Base-by-base conservation (phyloP, 768 basidiomycete species). In the Hygrocybe punicea region DNA sequence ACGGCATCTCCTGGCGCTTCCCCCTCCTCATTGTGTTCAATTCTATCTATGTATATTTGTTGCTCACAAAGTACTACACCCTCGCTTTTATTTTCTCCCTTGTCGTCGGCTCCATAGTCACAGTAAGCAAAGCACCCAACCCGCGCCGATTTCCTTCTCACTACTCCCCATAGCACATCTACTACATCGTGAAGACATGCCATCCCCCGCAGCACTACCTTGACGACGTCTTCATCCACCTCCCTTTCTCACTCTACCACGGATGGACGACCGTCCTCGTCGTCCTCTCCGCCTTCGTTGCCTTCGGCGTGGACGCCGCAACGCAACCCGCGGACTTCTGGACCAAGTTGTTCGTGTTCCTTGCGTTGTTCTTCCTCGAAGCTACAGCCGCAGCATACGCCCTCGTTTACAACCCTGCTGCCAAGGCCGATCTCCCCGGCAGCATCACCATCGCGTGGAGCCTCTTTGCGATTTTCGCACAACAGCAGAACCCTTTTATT, bases 221-320 rank as follows among this genome's bases (percentile, higher is more conserved):
- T 21, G 93, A 96, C 60, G 94, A 97, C 72, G 69, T 95, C 60
- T 94, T 96, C 59, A 81, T 98, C 46, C 94, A 98, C 71, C 84
- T 97, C 16, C 97, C 97, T 2, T 98, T 98, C 82, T 94, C 91
- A 2, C 84, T 98, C 48, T 97, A 89, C 75, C 93, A 97, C 65
- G 95, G 93, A 35, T 93, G 91, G 90, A 89, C 86, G 13, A 91
- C 91, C 53, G 84, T 93, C 58, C 82, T 91, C 51, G 84, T 93
- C 57, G 71, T 94, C 64, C 71, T 94, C 61, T 86, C 89, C 42
- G 89, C 81, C 2, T 94, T 95, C 65, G 87, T 92, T 62, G 93
- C 93, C 0, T 95, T 95, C 64, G 94, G 96, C 62, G 84, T 86
- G 58, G 80, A 95, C 68, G 89, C 0, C 67, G 78, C 59, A 70